Evolutionary conservation across 225 moss, liverwort and hornwort species (phyloP), one percentile per base, ranked within the genome.

Genomic region (Bryoerythrophyllum caledonicum): DNA sequence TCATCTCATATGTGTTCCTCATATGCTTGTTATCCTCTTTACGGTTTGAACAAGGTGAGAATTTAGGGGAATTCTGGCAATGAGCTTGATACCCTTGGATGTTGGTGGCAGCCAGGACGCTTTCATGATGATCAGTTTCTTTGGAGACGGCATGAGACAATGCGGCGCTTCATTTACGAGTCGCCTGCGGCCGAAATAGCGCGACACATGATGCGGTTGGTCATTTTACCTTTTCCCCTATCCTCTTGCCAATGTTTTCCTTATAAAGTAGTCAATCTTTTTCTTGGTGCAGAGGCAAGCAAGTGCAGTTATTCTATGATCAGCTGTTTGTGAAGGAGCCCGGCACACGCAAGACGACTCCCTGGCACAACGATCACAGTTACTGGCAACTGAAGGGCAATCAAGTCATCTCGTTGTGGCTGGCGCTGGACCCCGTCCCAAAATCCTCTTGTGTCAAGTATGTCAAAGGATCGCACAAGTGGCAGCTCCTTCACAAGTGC

Each of bases 311-410:
- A 28, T 95, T 99, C 64, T 95, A 99, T 61, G 94, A 99, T 81
- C 97, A 99, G 82, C 67, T 99, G 25, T 91, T 99, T 82, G 86
- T 99, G 74, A 99, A 99, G 74, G 97, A 99, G 86, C 97, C 97
- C 4, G 97, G 95, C 74, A 99, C 97, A 49, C 83, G 80, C 61
- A 99, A 88, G 71, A 73, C 78, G 15, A 99, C 97, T 46, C 97
- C 97, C 5, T 99, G 95, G 97, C 97, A 99, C 72, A 99, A 99
- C 76, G 97, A 99, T 74, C 97, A 99, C 76, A 95, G 95, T 70
- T 99, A 99, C 74, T 99, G 97, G 97, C 97, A 95, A 34, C 73
- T 99, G 74, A 89, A 78, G 76, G 97, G 97, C 64, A 80, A 99
- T 73, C 97, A 99, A 75, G 78, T 99, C 43, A 80, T 93, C 37